Base-by-base conservation (phyloP, 2,329 filamentous ascomycete genomes). In the Chalara sp. region DNA sequence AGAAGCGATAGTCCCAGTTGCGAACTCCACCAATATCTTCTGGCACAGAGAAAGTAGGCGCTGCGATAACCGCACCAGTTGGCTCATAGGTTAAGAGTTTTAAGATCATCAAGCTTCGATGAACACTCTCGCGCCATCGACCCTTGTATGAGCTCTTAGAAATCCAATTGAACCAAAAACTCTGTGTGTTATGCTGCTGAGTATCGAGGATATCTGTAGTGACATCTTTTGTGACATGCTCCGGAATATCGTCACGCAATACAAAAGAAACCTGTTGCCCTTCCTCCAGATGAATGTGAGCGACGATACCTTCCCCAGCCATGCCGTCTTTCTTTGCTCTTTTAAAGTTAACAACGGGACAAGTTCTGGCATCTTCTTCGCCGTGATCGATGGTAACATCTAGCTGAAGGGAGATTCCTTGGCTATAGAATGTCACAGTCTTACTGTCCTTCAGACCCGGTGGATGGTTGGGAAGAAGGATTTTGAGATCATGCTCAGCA, bases 1-100 rank as follows among this genome's bases (percentile, higher is more conserved):
- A 87, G 67, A 80, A 91, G n/a, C 84, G 76, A 61, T 87, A 87
- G 64, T 87, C 84, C 83, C 80, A 83, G 61, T 84, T 84, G 71
- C 74, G 66, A 8, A 72, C 70, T 11, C 86, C 86, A 13, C 85
- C 86, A 39, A 89, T 78, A 47, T 84, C 83, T 64, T 90, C 86
- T 0, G 86, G 86, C 1, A 90, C 76, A 0, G 86, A 89, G 61
- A 90, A 91, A 0, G 86, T 90, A 0, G 87, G 86, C 1, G 86
- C 78, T 1, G 86, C 87, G 33, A 89, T 76, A 47, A 90, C 89
- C 6, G 86, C 87, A 2, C 87, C 86, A 0, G 86, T 90, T 0
- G 86, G 86, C 61, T 90, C 86, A 59, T 84, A 90, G 0, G 86
- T 89, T 59, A 90, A 73, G 68, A 90, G 74, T 67, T 90, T 90